Base-by-base conservation (phyloP, 306 rosid genomes). In the Vigna hirtella region DNA sequence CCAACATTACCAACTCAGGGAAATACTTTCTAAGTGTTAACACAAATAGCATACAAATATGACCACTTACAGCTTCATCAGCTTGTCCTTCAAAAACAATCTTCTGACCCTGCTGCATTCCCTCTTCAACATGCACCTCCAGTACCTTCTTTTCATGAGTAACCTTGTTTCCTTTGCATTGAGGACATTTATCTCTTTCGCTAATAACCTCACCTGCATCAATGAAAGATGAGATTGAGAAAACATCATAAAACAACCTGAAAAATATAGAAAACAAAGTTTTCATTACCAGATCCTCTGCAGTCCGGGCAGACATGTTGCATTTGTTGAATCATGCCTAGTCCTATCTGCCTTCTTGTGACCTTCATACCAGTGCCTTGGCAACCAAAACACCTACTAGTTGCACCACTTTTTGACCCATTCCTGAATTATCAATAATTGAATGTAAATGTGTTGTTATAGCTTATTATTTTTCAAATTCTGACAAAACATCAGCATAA, bases 271-370 rank as follows among this genome's bases (percentile, higher is more conserved):
- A 52, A 30, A 59, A 38, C 28, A 17, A 63, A 12, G 65, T 49
- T 78, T 74, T 65, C 48, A 76, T 85, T 85, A 91, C 97, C 97
- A 22, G 87, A 26, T 80, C 95, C 97, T 81, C 76, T 84, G 78
- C 95, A 90, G 9, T 90, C 95, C 50, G 85, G 78, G 85, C 93
- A 90, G 77, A 87, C 77, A 17, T 87, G 91, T 68, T 92, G 95
- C 95, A 90, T 90, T 77, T 88, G 95, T 66, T 87, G 95, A 80
- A 88, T 79, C 93, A 92, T 88, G 49, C 91, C 93, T 51, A 84
- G 72, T 51, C 93, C 95, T 81, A 92, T 81, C 76, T 82, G 91
- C 58, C 93, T 82, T 66, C 84, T 83, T 43, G 87, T 84, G 74
- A 87, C 49, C 82, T 88, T 92, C 95, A 90, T 82, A 28, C 97